A percentile compares a stretch with the other conserved stretches of the same genome.
phyloP scores from a whole-genome alignment of 1,284 basidiomycete species.

The Malassezia obtusa region DNA sequence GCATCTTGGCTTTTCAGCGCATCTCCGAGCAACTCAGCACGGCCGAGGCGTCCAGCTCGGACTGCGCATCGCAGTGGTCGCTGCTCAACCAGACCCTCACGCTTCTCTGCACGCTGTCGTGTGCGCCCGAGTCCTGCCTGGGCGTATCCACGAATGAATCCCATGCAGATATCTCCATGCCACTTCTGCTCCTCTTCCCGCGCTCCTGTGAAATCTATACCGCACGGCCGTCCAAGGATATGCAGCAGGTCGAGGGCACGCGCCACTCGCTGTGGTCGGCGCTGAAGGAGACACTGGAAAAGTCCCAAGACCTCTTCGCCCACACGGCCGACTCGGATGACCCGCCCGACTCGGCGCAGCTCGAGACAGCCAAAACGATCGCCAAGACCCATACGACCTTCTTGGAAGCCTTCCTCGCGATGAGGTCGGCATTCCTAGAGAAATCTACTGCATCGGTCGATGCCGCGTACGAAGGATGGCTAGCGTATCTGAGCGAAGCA shows the following conservation, averaged over 20 bases:
- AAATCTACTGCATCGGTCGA: conserved; percentile 1
- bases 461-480: conserved; percentile 4
- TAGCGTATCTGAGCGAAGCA: not conserved
- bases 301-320: not conserved
- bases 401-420: conserved; percentile 8
- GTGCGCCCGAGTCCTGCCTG: conserved; percentile 6
- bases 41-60: not conserved
- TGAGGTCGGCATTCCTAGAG: conserved; percentile 1
- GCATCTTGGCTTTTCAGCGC: not conserved
- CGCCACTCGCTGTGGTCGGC: conserved; percentile 4
- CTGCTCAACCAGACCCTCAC: conserved; percentile 5
- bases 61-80: not conserved
- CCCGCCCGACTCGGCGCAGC: not conserved
- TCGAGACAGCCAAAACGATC: not conserved
- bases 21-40: not conserved
- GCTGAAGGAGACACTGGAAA: not conserved
- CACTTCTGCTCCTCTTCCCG: conserved; percentile 8
- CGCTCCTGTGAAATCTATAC: conserved; percentile 13
- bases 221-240: not conserved
- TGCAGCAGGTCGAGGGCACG: not conserved
- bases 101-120: conserved; percentile 10
- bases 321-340: not conserved
- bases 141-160: not conserved
- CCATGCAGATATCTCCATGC: conserved; percentile 2
- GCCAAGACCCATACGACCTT: not conserved